Conservation (phyloP, 805 yeast genomes). For the Schizosaccharomyces lindneri region DNA sequence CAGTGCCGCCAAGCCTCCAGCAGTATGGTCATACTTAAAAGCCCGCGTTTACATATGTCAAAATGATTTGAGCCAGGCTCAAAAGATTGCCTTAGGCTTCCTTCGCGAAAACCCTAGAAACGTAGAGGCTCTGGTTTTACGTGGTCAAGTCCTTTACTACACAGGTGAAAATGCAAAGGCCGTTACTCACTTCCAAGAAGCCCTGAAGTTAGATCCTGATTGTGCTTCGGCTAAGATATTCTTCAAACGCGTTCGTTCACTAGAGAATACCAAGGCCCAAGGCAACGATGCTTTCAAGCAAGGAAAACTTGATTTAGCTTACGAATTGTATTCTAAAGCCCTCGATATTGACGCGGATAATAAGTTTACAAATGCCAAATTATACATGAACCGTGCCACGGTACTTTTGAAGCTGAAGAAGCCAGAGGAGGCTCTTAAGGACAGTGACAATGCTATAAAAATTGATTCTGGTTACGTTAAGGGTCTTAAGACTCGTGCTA, state of each 20-base stretch:
- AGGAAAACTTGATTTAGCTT: slow-evolving; percentile 38
- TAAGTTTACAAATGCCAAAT: slow-evolving; percentile 21
- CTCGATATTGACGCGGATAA: slow-evolving; percentile 35
- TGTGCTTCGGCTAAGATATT: slow-evolving; percentile 14
- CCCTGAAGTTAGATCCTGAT: slow-evolving; percentile 20
- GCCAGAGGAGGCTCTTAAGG: slow-evolving; percentile 53
- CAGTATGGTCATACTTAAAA: slow-evolving; percentile 9
- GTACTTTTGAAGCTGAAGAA: slow-evolving; percentile 56
- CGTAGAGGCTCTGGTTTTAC: slow-evolving; percentile 17
- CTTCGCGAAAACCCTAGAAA: slow-evolving; percentile 16
- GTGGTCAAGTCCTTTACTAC: slow-evolving; percentile 16
- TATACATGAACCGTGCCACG: slow-evolving; percentile 71
- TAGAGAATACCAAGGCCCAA: slow-evolving; percentile 16
- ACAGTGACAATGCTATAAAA: slow-evolving; percentile 44
- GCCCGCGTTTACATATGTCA: slow-evolving; percentile 5
- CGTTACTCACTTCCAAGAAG: slow-evolving; percentile 16
- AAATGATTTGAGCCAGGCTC: slow-evolving; percentile 16
- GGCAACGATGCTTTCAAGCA: slow-evolving; percentile 55
- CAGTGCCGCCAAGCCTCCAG: slow-evolving; percentile 13
- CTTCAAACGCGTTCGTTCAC: slow-evolving; percentile 13
- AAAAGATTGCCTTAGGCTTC: slow-evolving; percentile 14
- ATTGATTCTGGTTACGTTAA: slow-evolving; percentile 48
- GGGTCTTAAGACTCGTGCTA: slow-evolving; percentile 21
- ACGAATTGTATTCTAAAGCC: slow-evolving; percentile 49
- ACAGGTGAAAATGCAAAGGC: slow-evolving; percentile 18